A percentile compares a stretch with the other conserved stretches of the same genome.
Evolutionary conservation across 345 rosid species (phyloP).

Genomic region (Trapa incisa): DNA sequence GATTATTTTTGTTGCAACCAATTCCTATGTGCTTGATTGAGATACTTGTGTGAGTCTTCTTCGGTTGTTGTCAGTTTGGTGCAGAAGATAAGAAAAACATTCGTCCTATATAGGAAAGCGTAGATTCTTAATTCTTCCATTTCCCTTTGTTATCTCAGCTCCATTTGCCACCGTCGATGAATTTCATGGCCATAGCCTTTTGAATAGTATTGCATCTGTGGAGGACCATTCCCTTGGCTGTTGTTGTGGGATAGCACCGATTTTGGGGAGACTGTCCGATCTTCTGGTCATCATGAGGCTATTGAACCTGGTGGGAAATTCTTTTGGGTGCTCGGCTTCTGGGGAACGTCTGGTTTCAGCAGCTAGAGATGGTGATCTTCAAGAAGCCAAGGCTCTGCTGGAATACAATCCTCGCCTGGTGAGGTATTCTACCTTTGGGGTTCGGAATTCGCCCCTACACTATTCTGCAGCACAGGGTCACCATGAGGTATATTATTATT

Average conservation of each 20-base stretch:
- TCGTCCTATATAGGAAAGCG: background rate
- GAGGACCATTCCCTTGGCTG: background rate
- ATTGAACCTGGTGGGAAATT: constrained; percentile 76
- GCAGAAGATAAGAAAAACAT: background rate
- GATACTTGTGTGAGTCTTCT: constrained; percentile 7
- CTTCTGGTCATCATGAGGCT: constrained; percentile 44
- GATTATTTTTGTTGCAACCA: constrained; percentile 19
- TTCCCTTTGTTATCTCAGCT: background rate
- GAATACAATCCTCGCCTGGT: constrained; percentile 92
- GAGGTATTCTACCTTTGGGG: constrained; percentile 88
- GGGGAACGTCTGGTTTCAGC: constrained; percentile 97
- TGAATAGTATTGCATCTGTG: background rate
- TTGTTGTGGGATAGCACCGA: too few relatives aligned
- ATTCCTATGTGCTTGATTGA: constrained; percentile 8
- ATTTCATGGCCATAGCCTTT: background rate
- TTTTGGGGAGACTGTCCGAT: background rate
- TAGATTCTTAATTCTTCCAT: background rate
- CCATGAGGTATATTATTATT: constrained; percentile 53
- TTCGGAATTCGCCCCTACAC: constrained; percentile 89
- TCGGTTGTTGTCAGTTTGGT: constrained; percentile 19
- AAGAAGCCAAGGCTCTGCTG: constrained; percentile 84
- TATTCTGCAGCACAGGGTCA: constrained; percentile 98
- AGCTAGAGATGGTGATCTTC: constrained; percentile 95
- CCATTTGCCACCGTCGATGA: background rate
- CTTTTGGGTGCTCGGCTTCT: constrained; percentile 95